phyloP scores from a whole-genome alignment of 208 protist species.

The Acanthamoeba sp. region DNA sequence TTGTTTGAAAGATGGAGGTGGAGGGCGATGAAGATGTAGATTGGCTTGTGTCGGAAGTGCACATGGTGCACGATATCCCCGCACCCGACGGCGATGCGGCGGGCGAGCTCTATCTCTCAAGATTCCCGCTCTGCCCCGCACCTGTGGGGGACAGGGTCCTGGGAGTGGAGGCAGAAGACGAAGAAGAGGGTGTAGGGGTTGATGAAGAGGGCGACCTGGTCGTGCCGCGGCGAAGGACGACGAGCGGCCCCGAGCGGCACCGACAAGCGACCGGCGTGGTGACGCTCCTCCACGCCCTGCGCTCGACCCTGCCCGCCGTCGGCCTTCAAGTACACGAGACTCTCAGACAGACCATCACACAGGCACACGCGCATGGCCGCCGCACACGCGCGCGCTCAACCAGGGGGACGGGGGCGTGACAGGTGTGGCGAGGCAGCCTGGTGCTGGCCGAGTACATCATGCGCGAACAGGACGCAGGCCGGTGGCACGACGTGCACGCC shows the following conservation, averaged over 20 bases:
- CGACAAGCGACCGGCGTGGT: not conserved
- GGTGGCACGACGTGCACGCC: not conserved
- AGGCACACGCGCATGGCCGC: too few species aligned
- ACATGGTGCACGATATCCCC: not conserved
- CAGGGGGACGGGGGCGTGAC: not conserved
- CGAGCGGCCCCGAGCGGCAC: not conserved
- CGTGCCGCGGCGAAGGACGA: not conserved
- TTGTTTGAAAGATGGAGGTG: not conserved
- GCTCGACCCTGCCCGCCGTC: not conserved
- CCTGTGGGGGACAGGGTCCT: not conserved
- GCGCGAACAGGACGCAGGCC: slow-evolving; percentile 1
- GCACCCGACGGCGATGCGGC: not conserved
- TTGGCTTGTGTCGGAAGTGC: not conserved
- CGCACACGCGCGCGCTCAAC: not conserved
- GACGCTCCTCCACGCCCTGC: not conserved
- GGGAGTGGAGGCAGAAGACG: not conserved
- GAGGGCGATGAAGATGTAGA: not conserved
- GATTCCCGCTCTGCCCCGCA: not conserved
- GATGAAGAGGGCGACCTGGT: slow-evolving; percentile 29
- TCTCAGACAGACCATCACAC: not conserved
- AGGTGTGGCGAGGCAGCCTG: slow-evolving; percentile 25
- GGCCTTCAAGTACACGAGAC: not conserved
- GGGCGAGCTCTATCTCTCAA: not conserved
- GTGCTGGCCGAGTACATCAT: slow-evolving; percentile 19
- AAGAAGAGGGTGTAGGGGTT: not conserved